Evolutionary conservation across 2,329 filamentous ascomycete species (phyloP), one percentile per base, ranked within the genome.

Genomic region (Cadophora luteo-olivacea): DNA sequence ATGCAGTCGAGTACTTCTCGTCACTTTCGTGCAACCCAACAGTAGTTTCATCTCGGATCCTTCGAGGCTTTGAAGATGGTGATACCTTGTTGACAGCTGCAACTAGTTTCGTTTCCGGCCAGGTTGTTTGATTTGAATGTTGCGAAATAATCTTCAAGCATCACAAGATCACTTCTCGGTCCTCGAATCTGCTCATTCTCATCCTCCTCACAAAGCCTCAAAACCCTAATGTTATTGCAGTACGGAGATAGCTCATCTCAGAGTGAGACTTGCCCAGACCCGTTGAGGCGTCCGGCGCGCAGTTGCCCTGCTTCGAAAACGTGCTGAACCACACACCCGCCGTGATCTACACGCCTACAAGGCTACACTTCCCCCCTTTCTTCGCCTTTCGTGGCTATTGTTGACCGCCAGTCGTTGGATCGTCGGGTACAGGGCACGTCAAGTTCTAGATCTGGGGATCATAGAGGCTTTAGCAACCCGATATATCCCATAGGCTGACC

Each of bases 331-430:
- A 32, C 52, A 55, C 25, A 29, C 25, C 52, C 25, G 25, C 29
- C 52, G 52, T 5, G 52, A 55, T 55, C 52, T 55, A 19, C 52
- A 33, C 25, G 29, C 25, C 52, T 55, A 55, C 52, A 45, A 45
- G 41, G 12, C 41, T 45, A 45, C 41, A 45, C 14, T 32, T 8
- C 52, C 52, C 25, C 52, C 22, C 22, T 49, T 5, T 16, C 1
- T 33, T n/a, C 24, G 24, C 11, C 11, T 54, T 54, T 29, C 6
- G 24, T 54, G 24, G 24, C 51, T 54, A 54, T 55, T 33, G 52
- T 33, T 55, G 52, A 55, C 52, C 52, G 52, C 52, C 52, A 33
- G 52, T 55, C 52, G 16, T 19, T 33, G 52, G 52, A 55, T 55
- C 52, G 11, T n/a, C 52, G 52, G 52, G 29, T 29, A 25, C 29